These are phyloP conservation scores for Sporothrix globosa DNA, from an alignment of 2,329 filamentous ascomycete species.

Conservation along the genomic window DNA sequence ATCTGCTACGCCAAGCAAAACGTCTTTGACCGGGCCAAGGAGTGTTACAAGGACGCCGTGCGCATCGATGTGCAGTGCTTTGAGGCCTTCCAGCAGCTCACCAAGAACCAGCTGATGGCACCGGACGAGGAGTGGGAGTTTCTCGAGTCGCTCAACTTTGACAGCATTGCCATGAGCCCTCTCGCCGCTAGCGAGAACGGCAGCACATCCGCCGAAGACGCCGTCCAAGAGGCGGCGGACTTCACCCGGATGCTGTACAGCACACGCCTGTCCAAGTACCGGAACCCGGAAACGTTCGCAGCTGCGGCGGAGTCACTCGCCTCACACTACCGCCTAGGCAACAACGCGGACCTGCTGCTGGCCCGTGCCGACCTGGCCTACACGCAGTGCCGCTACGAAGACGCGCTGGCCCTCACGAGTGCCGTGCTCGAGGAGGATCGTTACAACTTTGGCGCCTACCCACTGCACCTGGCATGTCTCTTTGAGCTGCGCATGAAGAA, in stretches of 20 bases:
- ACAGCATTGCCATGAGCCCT: slow-evolving; percentile 69
- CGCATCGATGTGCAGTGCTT: slow-evolving; percentile 97
- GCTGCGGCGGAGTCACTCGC: slow-evolving; percentile 87
- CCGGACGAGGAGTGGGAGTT: slow-evolving; percentile 90
- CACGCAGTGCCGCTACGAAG: slow-evolving; percentile 90
- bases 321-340: slow-evolving; percentile 85
- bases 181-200: slow-evolving; percentile 58
- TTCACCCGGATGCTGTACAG: slow-evolving; percentile 97
- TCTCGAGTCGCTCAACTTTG: slow-evolving; percentile 86
- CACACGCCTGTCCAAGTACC: slow-evolving; percentile 92
- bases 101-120: slow-evolving; percentile 91
- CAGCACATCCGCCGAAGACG: slow-evolving; percentile 30
- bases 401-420: slow-evolving; percentile 82
- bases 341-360: slow-evolving; percentile 87
- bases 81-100: slow-evolving; percentile 95
- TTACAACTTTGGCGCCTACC: slow-evolving; percentile 87
- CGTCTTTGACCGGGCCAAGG: slow-evolving; percentile 93
- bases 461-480: slow-evolving; percentile 86
- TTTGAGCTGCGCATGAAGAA: slow-evolving; percentile 88
- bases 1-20: slow-evolving; percentile 97
- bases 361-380: slow-evolving; percentile 89
- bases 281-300: slow-evolving; percentile 79
- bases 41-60: slow-evolving; percentile 97
- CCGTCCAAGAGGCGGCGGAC: slow-evolving; percentile 81
- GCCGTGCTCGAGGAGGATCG: slow-evolving; percentile 80